Evolutionary conservation across 2,329 filamentous ascomycete species (phyloP), one percentile per base, ranked within the genome.

Genomic region (Talaromyces sp.): DNA sequence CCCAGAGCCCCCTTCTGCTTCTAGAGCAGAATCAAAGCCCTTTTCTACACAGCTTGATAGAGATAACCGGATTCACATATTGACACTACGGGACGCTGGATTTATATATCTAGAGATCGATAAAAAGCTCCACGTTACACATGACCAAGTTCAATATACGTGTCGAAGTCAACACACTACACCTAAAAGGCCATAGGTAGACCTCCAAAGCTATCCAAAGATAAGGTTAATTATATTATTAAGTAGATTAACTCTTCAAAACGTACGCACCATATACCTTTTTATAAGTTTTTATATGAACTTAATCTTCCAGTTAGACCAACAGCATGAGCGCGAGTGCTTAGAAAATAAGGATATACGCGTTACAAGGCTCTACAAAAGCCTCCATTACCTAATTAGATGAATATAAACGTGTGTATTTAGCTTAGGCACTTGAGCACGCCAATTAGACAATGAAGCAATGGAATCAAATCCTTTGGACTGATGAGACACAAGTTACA

Each of bases 201-300:
- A 2, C 0, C 13, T 27, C 22, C 13, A 1, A 57, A 57, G 35
- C 33, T 57, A 2, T 24, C 35, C 3, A n/a, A 57, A 24, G 10
- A 22, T 14, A 33, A 57, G 14, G 22, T 57, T 16, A 35, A 57
- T 16, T 3, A 2, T 27, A 68, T 70, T 66, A 68, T 70, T 50
- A 27, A 39, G 3, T 70, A 59, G 45, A 70, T 70, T 6, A 64
- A 39, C 27, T 67, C 65, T 4, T 68, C 58, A n/a, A 63, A 68
- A 27, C 35, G 47, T 16, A 69, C 45, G 1, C 61, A 54, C 14
- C 63, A 63, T 31, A 41, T 69, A 16, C 60, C 63, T 58, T 69
- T 65, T 49, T 16, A 60, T 41, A 69, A 67, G 54, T 49, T 69
- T 1, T 50, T 69, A 64, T 4, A 63, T 56, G 66, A 66, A 35